Base-by-base conservation (phyloP, 495 filamentous ascomycete genomes). In the Neurospora hispaniola region DNA sequence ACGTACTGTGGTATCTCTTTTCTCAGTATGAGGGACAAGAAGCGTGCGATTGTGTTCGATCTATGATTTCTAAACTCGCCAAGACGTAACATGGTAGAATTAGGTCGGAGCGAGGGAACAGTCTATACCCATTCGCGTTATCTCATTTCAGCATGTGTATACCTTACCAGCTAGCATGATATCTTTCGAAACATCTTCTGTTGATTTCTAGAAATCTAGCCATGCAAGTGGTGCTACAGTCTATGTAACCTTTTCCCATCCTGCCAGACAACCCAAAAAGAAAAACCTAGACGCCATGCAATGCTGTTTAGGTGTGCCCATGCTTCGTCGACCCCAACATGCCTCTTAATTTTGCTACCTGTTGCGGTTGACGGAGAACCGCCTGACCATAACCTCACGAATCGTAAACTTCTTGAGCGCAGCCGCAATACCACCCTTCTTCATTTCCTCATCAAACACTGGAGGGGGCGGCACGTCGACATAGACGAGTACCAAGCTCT, bases 401-500 rank as follows among this genome's bases (percentile, higher is more conserved):
- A 98, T 88, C 71, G 85, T 90, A 77, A 97, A 99, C 68, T 85
- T 84, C 78, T 85, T 85, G 44, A 98, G 78, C 41, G 93, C 78
- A 16, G 79, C 84, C 4, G 88, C 86, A 46, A 96, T 85, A 71
- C 90, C 88, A 14, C 85, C 79, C 16, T 86, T 78, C 39, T 76
- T 71, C 71, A 81, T 76, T 16, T 70, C 77, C 5, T 82, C 76
- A 6, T 86, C 82, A 69, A 81, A 80, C 41, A 81, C 78, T 18
- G 80, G 70, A 5, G 94, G 93, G 11, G 91, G 88, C 9, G 96
- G 96, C 14, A 98, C 85, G 74, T 99, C 95, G 3, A 98, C 95
- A 79, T 95, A 99, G 72, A 89, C 89, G 14, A 98, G 77, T 42
- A 98, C 90, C 74, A 98, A 77, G 16, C 88, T 96, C 86, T 99